phyloP scores from a whole-genome alignment of 2,329 filamentous ascomycete species.

The Penicillium sp. region DNA sequence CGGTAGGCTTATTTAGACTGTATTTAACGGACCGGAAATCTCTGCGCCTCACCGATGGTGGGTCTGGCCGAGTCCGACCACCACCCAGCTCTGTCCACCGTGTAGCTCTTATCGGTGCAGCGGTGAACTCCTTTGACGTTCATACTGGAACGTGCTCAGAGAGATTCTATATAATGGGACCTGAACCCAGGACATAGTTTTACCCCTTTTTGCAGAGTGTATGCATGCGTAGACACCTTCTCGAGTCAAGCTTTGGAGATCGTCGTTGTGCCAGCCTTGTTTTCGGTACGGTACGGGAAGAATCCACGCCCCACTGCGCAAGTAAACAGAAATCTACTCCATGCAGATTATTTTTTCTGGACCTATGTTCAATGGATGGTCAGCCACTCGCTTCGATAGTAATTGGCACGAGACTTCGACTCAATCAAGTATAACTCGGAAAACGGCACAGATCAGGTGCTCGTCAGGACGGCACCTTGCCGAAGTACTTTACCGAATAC shows the following conservation, averaged over 20 bases:
- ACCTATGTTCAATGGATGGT: neutral
- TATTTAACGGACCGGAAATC: slow-evolving; percentile 16
- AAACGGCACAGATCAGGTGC: neutral
- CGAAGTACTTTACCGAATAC: neutral
- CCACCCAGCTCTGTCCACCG: neutral
- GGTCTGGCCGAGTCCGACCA: slow-evolving; percentile 5
- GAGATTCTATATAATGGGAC: slow-evolving; percentile 12
- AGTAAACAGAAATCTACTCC: slow-evolving; percentile 1
- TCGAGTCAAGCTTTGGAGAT: slow-evolving; percentile 11
- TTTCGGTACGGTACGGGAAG: slow-evolving; percentile 4
- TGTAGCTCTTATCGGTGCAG: slow-evolving; percentile 11
- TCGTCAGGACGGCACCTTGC: neutral
- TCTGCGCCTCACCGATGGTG: slow-evolving; percentile 19
- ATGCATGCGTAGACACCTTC: neutral
- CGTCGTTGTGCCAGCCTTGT: slow-evolving; percentile 9
- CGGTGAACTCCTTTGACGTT: neutral
- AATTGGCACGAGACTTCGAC: neutral
- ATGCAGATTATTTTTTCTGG: slow-evolving; percentile 4
- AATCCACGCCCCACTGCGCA: slow-evolving; percentile 14
- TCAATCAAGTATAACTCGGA: neutral
- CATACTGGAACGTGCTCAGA: slow-evolving; percentile 1
- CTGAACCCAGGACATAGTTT: neutral
- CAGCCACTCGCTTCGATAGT: slow-evolving; percentile 2
- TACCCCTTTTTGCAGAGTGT: neutral
- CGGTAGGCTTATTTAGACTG: neutral